Base-by-base conservation (phyloP, 306 rosid genomes). In the Casuarina equisetifolia region DNA sequence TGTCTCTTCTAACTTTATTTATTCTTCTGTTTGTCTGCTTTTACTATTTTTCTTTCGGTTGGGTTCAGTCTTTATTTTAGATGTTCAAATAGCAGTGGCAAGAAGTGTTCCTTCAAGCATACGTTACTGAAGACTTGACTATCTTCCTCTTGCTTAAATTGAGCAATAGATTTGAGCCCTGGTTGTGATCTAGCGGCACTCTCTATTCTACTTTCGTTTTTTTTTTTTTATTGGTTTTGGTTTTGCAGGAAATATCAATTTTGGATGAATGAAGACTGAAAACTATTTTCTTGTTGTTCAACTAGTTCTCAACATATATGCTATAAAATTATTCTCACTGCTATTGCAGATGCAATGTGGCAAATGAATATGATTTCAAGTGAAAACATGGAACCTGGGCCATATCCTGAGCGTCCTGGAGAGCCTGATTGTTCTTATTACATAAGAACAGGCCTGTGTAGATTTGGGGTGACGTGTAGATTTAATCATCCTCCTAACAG, bases 401-500 rank as follows among this genome's bases (percentile, higher is more conserved):
- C 91, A 49, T 94, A 90, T 88, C 98, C 98, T 2, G 98, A 92
- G 88, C 97, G 92, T 74, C 82, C 91, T 12, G 97, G 97, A 75
- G 97, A 95, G 82, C 95, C 90, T 50, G 98, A 95, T 86, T 95
- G 98, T 82, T 90, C 97, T 59, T 95, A 95, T 81, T 95, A 92
- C 85, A 90, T 95, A 81, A 86, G 97, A 84, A 95, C 98, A 0
- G 98, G 98, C 44, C 91, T 90, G 48, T 95, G 98, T 85, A 90
- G 98, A 88, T 94, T 94, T 82, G 98, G 98, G 45, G 87, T 86
- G n/a, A 90, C 98, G 52, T 94, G 98, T 82, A 90, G 97, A 78
- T 94, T 92, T 80, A 94, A 94, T 84, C 98, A 94, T 76, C 98
- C 98, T 48, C 98, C 97, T 51, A 91, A 94, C 82, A 86, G 98